Evolutionary conservation across 1,139 yeast species (phyloP), one percentile per base, ranked within the genome.

Genomic region (Zygosaccharomyces sapae): DNA sequence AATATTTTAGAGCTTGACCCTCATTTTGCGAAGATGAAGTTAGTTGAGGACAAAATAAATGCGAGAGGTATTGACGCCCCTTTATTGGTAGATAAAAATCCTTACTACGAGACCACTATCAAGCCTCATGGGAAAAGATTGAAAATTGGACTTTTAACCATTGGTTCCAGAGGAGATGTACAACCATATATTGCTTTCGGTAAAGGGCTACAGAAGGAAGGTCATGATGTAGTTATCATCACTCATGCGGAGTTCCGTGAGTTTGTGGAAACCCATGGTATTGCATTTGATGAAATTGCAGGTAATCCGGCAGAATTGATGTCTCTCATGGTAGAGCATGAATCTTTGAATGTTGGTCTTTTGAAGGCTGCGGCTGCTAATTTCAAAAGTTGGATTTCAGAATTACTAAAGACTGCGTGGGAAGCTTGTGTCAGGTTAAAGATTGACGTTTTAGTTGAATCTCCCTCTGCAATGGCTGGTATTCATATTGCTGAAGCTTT

Each of bases 401-500:
- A 86, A 41, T 70, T 90, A 24, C 71, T 90, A 39, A 57, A 62
- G 1, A 72, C 90, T 0, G 76, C 95, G 25, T 90, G 96, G 96
- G 73, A 73, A 34, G 96, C 95, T 0, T 89, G 96, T 63, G 87
- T 83, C 65, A 45, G 46, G 34, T 44, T 42, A 18, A 86, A 77
- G 1, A 75, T 90, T 2, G 97, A 90, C 60, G 77, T 92, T 19
- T 70, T 90, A 51, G 87, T 90, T 51, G 97, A 90, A 63, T 85
- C 95, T 34, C 97, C 97, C 0, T 86, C 95, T 5, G 94, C 97
- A 0, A 89, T 90, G 94, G 92, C 85, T 8, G 97, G 97, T 8
- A 79, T 90, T 36, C 97, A 90, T 62, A 85, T 92, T 49, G 97
- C 97, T 0, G 97, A 90, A 63, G 95, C 95, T 0, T 68, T 90